These are phyloP conservation scores for Lavandula angustifolia DNA, from an alignment of 257 asterid genomes.

Conservation along the genomic window DNA sequence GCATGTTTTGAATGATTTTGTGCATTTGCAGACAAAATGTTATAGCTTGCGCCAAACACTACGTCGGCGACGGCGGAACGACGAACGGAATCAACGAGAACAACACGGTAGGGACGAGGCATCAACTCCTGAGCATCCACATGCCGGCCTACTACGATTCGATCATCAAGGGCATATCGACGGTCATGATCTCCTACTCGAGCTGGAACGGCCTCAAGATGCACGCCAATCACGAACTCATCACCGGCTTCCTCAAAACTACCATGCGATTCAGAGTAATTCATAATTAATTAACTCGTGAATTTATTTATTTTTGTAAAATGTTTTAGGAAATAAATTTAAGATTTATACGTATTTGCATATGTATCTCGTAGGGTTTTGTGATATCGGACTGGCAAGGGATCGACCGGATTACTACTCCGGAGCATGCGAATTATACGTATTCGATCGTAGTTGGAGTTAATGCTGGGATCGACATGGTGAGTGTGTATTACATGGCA, in stretches of 20 bases:
- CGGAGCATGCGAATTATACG: conserved; percentile 47
- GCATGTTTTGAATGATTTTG: not conserved
- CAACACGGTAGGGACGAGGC: conserved; percentile 40
- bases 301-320: too few species aligned
- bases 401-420: conserved; percentile 47
- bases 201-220: conserved; percentile 50
- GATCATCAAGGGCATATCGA: conserved; percentile 49
- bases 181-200: conserved; percentile 54
- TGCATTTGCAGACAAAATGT: conserved; percentile 37
- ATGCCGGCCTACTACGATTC: conserved; percentile 48
- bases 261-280: conserved; percentile 41
- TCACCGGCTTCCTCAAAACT: conserved; percentile 47
- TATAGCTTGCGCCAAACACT: conserved; percentile 49
- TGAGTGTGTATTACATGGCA: conserved; percentile 18
- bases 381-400: conserved; percentile 61
- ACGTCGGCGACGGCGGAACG: conserved; percentile 56
- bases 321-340: too few species aligned
- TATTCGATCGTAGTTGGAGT: conserved; percentile 48
- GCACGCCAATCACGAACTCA: conserved; percentile 48
- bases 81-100: conserved; percentile 46
- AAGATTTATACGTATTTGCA: not conserved
- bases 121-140: conserved; percentile 42
- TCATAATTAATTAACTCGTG: not conserved
- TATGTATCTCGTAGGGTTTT: conserved; percentile 44
- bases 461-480: conserved; percentile 65